Evolutionary conservation across 2,329 filamentous ascomycete species (phyloP), one percentile per base, ranked within the genome.

Genomic region (Pseudocercospora fijiensis): DNA sequence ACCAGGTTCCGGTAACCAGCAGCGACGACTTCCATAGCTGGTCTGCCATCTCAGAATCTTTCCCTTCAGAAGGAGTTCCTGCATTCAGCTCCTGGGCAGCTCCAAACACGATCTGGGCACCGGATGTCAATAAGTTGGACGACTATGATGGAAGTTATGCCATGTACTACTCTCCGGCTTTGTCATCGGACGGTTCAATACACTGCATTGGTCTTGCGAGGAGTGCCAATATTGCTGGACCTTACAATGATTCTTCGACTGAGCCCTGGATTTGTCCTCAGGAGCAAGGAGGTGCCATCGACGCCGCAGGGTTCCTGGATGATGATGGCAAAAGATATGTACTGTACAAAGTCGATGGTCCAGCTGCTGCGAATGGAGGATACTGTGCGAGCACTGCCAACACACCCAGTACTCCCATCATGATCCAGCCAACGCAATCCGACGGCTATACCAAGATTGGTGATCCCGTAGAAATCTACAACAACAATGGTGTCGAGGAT

Each of bases 301-400:
- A 90, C 70, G 78, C 87, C 0, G 78, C 84, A 0, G 85, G 84
- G 3, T 89, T 88, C 74, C 70, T 76, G 10, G 87, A 90, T 70
- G 72, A 73, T 10, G 80, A 82, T 49, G 84, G 83, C 28, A 80
- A 74, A 30, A 80, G 82, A 5, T 90, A 88, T 71, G 79, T 90
- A 4, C 76, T 84, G 9, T 90, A 87, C 78, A 90, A 90, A 74
- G 78, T 89, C 26, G 87, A 90, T 73, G 87, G 87, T 41, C 89
- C 89, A 75, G 63, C 67, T 4, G 62, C 61, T 16, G 66, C 59
- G n/a, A 60, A 62, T 45, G 66, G 65, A 41, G 82, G 82, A 1
- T 73, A 76, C 61, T 83, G 82, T 71, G 77, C 76, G 49, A 84
- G 74, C 78, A 51, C 58, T 2, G 37, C 45, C 18, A 65, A 65